Percentiles rank a stretch among this genome's conserved stretches.
Evolutionary conservation across 1,284 basidiomycete species (phyloP).

Genomic region (Apiotrichum sp.): DNA sequence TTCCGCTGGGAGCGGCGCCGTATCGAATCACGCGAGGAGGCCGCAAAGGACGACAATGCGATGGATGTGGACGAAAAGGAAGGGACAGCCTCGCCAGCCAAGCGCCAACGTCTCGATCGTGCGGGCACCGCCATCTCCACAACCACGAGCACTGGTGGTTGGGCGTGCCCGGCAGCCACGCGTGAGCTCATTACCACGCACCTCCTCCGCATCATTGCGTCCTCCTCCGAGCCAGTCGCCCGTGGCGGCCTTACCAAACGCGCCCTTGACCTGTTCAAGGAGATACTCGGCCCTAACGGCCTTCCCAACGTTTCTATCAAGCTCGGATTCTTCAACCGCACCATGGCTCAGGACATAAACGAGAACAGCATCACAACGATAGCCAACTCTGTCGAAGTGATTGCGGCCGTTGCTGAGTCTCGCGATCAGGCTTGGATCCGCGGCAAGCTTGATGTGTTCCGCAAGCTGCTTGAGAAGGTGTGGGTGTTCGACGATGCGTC

Average conservation of each 20-base stretch:
- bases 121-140: constrained; percentile 49
- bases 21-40: constrained; percentile 49
- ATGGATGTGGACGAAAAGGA: constrained; percentile 45
- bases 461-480: constrained; percentile 84
- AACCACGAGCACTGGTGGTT: constrained; percentile 47
- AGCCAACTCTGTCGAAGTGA: constrained; percentile 78
- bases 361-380: constrained; percentile 65
- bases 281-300: constrained; percentile 71
- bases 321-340: constrained; percentile 75
- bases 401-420: constrained; percentile 77
- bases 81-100: constrained; percentile 36
- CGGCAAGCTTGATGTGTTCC: constrained; percentile 70
- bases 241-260: constrained; percentile 64
- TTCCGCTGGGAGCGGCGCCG: constrained; percentile 73
- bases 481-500: constrained; percentile 66
- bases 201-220: constrained; percentile 77
- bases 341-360: constrained; percentile 75
- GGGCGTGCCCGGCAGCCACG: constrained; percentile 71
- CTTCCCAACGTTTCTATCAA: constrained; percentile 95
- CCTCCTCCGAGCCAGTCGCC: constrained; percentile 62
- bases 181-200: constrained; percentile 90
- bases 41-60: constrained; percentile 23
- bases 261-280: constrained; percentile 72
- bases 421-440: constrained; percentile 80
- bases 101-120: constrained; percentile 49